Base-by-base conservation (phyloP, 306 rosid species). In the Acacia crassicarpa region DNA sequence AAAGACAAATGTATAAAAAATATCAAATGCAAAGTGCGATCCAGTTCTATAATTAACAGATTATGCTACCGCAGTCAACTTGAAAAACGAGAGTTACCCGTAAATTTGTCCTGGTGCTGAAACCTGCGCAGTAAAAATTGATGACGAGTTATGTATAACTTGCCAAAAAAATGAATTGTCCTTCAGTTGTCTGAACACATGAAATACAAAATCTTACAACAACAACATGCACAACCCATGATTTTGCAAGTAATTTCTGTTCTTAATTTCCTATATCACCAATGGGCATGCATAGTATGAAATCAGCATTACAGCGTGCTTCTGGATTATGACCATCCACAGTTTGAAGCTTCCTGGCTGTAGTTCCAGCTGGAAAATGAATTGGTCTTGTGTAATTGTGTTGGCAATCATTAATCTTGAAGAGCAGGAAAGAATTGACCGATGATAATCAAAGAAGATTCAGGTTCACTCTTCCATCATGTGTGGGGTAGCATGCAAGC, bases 401-500 rank as follows among this genome's bases (percentile, higher is more conserved):
- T 35, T 19, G 48, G 35, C 56, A 43, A 66, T 16, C 13, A 35
- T 66, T 56, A 45, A 35, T 63, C 35, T 33, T 25, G 76, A 59
- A 54, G 9, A 35, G 85, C 81, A 20, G 33, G 80, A 72, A 76
- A 77, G 77, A 77, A 59, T 16, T 15, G 10, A 19, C 20, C 40
- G 48, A 81, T 41, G 22, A 75, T 41, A 45, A 54, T 43, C 27
- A 14, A 49, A 58, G 71, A 45, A 77, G 54, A 78, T 79, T 73
- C 80, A 75, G 8, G 69, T 75, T 83, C 90, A 83, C 72, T 78
- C 86, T 66, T 82, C 84, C 86, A 61, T 62, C 83, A 74, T 74
- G 75, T 65, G 56, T 68, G 84, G 72, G 45, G 82, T 48, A 72
- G 48, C 77, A 66, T 73, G 86, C 86, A 92, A 79, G 88, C 86